A percentile compares a stretch with the other conserved stretches of the same genome.
Conservation (phyloP, 2,329 filamentous ascomycete species). For the Cladosporium cucumerinum region DNA sequence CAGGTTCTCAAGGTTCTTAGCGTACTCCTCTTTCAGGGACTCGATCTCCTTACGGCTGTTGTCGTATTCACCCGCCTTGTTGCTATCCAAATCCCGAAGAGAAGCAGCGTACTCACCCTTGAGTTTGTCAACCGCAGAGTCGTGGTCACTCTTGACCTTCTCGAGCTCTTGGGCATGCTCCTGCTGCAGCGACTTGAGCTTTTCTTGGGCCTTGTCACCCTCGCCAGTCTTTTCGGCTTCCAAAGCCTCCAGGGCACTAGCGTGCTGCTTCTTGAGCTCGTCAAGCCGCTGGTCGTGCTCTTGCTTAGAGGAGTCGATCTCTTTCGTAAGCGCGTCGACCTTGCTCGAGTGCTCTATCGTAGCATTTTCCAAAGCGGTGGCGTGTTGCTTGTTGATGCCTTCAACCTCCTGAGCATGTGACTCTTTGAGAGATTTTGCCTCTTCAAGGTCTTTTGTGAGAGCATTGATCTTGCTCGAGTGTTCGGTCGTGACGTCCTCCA, state of each 20-base stretch:
- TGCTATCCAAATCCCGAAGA: conserved; percentile 2
- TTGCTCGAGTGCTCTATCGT: conserved; percentile 9
- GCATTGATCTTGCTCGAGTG: conserved; percentile 10
- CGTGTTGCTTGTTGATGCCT: conserved; percentile 10
- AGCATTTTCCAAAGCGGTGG: conserved; percentile 9
- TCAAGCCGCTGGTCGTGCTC: conserved; percentile 13
- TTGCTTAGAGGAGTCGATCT: conserved; percentile 3
- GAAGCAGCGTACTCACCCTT: conserved; percentile 10
- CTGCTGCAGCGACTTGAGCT: conserved; percentile 23
- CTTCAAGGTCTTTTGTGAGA: conserved; percentile 14
- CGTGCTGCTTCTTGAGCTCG: conserved; percentile 17
- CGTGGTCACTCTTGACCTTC: conserved; percentile 18
- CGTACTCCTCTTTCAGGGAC: conserved; percentile 21
- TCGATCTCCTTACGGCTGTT: conserved; percentile 24
- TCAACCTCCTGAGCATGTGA: conserved; percentile 6
- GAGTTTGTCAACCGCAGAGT: conserved; percentile 16
- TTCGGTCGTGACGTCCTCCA: background rate
- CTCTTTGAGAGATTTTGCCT: conserved; percentile 15
- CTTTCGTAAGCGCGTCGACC: conserved; percentile 2
- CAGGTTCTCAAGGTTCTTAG: conserved; percentile 9
- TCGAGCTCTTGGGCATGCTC: conserved; percentile 16
- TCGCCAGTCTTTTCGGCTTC: conserved; percentile 8
- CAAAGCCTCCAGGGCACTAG: conserved; percentile 17
- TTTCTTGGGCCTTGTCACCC: conserved; percentile 3
- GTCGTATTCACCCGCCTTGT: conserved; percentile 14